Evolutionary conservation across 805 yeast species (phyloP), one percentile per base, ranked within the genome.

Genomic region (Barnettozyma pratensis): DNA sequence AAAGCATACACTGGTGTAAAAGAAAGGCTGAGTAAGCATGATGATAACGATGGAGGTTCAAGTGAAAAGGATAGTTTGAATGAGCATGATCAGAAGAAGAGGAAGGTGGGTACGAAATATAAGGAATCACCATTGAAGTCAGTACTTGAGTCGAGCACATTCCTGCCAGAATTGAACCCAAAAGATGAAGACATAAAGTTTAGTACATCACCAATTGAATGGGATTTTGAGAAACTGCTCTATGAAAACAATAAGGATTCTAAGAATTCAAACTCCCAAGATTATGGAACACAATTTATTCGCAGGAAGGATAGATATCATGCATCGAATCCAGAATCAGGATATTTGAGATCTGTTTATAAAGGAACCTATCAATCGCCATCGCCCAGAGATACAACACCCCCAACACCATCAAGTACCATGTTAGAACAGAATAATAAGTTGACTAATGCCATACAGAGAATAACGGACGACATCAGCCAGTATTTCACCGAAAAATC

Each of bases 241-340:
- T 30, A 28, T 10, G 41, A 41, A 37, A 37, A 28, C 29, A 39
- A 34, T 14, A 41, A 19, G 11, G 19, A 19, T 19, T 35, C 14
- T 6, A 36, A 4, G 26, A 39, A 29, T 41, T 3, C 47, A 48
- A 29, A 19, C 19, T 7, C 27, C 14, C n/a, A 30, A 5, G 66
- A 68, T 30, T 73, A 73, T 49, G 77, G 77, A 4, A 68, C 74
- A 1, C 51, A 62, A 3, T 65, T 72, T 42, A 41, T 63, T 39
- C 52, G 57, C 39, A 60, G 60, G 45, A 48, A 49, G 7, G 58
- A 41, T 29, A 49, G 55, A 8, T 46, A 51, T 6, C 41, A 57
- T 5, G 47, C 52, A 0, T 45, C 58, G 6, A 54, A 58, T 26
- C 51, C 52, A 1, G 55, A 54, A 31, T 52, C 65, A 2, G 60